Percentiles rank a stretch among this genome's conserved stretches.
phyloP scores from a whole-genome alignment of 257 asterid genomes.

The Cruciata laevipes region DNA sequence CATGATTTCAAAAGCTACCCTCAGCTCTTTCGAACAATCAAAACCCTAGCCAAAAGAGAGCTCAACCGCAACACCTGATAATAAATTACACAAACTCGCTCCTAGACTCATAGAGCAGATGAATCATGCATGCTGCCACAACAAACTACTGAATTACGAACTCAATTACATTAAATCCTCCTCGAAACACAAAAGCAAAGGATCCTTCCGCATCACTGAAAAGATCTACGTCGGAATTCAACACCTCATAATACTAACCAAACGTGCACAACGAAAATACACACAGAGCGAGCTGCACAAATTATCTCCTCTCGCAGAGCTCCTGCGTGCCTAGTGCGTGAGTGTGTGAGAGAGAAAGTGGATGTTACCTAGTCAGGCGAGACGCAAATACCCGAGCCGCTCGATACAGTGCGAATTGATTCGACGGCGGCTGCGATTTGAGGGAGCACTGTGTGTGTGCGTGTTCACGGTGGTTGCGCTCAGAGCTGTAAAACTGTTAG shows the following conservation, averaged over 20 bases:
- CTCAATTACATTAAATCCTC: background rate
- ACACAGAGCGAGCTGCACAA: background rate
- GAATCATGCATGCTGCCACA: constrained; percentile 5
- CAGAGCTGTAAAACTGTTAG: background rate
- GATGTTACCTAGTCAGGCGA: background rate
- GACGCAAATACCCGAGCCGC: background rate
- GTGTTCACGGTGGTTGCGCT: background rate
- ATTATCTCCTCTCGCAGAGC: too few relatives aligned
- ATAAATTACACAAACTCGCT: background rate
- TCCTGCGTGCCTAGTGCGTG: background rate
- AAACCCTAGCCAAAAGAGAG: constrained; percentile 10
- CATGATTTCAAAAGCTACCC: background rate
- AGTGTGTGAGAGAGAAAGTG: constrained; percentile 3
- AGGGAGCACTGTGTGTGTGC: constrained; percentile 2
- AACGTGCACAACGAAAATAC: background rate
- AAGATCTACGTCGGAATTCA: background rate
- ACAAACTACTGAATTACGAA: background rate
- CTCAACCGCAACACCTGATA: background rate
- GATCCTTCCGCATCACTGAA: background rate
- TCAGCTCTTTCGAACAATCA: background rate
- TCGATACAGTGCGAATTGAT: background rate
- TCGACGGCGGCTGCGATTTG: background rate
- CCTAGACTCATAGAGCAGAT: background rate
- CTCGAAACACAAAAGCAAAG: background rate
- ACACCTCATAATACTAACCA: background rate